Evolutionary conservation across 495 filamentous ascomycete genomes (phyloP), one percentile per base, ranked within the genome.

Genomic region (Astrocystis sublimbata): DNA sequence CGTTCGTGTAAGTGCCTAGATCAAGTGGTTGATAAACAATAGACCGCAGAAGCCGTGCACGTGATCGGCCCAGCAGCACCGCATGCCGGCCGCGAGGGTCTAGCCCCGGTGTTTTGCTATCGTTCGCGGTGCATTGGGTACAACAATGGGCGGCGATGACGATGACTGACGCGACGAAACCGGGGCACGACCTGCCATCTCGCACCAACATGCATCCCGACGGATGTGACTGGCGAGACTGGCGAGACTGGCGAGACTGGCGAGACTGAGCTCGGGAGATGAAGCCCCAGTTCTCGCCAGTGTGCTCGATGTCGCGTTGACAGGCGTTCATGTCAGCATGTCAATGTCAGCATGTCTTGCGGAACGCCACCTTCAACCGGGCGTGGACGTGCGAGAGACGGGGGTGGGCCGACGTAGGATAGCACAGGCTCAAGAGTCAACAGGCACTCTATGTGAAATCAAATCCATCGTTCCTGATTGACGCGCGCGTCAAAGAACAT

Each of bases 11-110:
- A 31, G 12, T 33, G 36, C 38, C 46, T 17, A 30, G 46, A 24
- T 45, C 38, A 24, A 46, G 23, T 55, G 33, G 31, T 46, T 55
- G 50, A 49, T 15, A 49, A 23, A 47, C 15, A 21, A 33, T 3
- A 31, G 41, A 49, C 58, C 6, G 58, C 47, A 17, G 7, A 10
- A 26, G 42, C 60, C 60, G 60, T 9, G 47, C 60, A 62, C 49
- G 60, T 62, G 60, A 62, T 56, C 60, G 60, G 60, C 2, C 36
- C 30, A 46, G 56, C 33, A 24, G 42, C 6, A 59, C 31, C 30
- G 24, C n/a, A 43, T 15, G n/a, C 54, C 54, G 36, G 13, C 19
- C 51, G 1, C 17, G 21, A 33, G 26, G 33, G 33, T 21, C n/a
- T 45, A 15, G 38, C 21, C 38, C 24, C 26, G 17, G n/a, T 57